Percentiles rank a stretch among this genome's conserved stretches.
Evolutionary conservation across 2,329 filamentous ascomycete species (phyloP).

Genomic region (Tolypocladium amazonense): DNA sequence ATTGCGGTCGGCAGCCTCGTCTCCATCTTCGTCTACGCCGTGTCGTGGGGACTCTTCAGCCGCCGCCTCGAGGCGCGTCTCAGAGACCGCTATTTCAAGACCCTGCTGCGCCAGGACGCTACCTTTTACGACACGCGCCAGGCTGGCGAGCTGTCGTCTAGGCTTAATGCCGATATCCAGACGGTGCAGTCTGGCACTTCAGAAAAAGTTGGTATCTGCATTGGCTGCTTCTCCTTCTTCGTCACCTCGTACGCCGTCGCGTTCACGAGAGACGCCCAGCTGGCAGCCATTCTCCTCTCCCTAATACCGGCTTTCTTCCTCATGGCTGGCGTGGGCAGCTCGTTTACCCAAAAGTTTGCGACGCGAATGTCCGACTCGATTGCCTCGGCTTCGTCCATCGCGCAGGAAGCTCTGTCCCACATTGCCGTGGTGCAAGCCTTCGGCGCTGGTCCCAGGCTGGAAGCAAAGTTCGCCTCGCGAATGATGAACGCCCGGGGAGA

Average conservation of each 20-base stretch:
- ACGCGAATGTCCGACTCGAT: slow-evolving; percentile 39
- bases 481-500: slow-evolving; percentile 38
- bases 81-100: slow-evolving; percentile 48
- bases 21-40: slow-evolving; percentile 52
- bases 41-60: slow-evolving; percentile 54
- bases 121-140: slow-evolving; percentile 53
- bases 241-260: slow-evolving; percentile 56
- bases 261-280: slow-evolving; percentile 50
- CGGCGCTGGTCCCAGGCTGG: slow-evolving; percentile 46
- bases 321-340: slow-evolving; percentile 44
- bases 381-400: slow-evolving; percentile 49
- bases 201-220: slow-evolving; percentile 58
- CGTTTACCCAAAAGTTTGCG: slow-evolving; percentile 41
- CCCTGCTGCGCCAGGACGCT: slow-evolving; percentile 49
- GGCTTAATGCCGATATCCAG: slow-evolving; percentile 55
- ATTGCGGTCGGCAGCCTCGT: slow-evolving; percentile 53
- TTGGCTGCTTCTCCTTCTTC: slow-evolving; percentile 54
- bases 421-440: slow-evolving; percentile 54
- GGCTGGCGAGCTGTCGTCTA: slow-evolving; percentile 51
- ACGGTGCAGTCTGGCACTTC: slow-evolving; percentile 57
- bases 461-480: slow-evolving; percentile 45
- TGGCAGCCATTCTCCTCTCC: slow-evolving; percentile 55
- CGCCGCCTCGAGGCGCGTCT: slow-evolving; percentile 53
- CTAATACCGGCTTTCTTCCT: slow-evolving; percentile 52
- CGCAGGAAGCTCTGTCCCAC: slow-evolving; percentile 50